Evolutionary conservation across 495 filamentous ascomycete species (phyloP).

Genomic region (Aspergillus cavernicola): DNA sequence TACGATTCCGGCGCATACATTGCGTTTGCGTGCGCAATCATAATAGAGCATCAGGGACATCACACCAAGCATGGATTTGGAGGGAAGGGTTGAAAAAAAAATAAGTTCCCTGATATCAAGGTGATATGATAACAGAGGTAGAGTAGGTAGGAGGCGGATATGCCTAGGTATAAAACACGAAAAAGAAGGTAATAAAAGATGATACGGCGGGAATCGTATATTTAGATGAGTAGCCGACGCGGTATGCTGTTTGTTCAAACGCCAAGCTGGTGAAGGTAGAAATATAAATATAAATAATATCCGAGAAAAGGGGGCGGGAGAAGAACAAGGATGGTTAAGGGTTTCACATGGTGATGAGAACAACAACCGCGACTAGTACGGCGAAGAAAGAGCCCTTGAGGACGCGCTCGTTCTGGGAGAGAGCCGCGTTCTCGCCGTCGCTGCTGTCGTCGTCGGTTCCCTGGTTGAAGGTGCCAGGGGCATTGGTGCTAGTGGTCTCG

Average conservation of each 20-base stretch:
- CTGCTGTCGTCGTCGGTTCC: conserved; percentile 14
- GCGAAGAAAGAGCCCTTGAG: conserved; percentile 54
- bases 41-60: conserved; percentile 9
- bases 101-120: neutral
- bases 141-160: conserved; percentile 35
- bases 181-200: conserved; percentile 5
- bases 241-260: conserved; percentile 2
- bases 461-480: conserved; percentile 18
- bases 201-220: conserved; percentile 8
- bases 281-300: conserved; percentile 22
- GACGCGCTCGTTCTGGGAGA: conserved; percentile 40
- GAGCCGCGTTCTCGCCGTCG: conserved; percentile 26
- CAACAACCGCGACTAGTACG: conserved; percentile 52
- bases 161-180: conserved; percentile 21
- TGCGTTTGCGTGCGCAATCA: neutral
- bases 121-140: conserved; percentile 39
- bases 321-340: conserved; percentile 15
- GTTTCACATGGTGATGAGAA: conserved; percentile 50
- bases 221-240: neutral
- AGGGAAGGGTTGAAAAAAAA: neutral
- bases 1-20: conserved; percentile 1
- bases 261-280: neutral
- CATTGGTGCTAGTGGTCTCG: conserved; percentile 5
- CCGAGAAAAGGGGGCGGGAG: conserved; percentile 1
- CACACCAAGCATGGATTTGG: neutral